These are phyloP conservation scores for Heritiera littoralis DNA, from an alignment of 345 rosid species.

Conservation along the genomic window DNA sequence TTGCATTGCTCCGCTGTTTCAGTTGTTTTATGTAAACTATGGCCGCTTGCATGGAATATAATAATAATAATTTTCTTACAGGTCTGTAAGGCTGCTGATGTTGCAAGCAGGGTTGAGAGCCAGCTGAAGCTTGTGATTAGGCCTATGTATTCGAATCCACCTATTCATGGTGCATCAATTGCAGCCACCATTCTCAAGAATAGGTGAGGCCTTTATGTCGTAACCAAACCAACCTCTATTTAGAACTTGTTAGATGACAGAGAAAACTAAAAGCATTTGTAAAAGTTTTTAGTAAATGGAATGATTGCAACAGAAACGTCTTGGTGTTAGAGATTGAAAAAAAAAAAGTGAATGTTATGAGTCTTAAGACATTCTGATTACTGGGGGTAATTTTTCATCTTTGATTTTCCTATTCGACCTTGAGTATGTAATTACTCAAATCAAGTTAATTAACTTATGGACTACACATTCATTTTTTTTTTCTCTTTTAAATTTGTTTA, in stretches of 20 bases:
- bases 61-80: constrained; percentile 28
- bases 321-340: constrained; percentile 10
- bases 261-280: background rate
- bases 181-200: constrained; percentile 66
- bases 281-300: background rate
- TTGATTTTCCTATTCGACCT: background rate
- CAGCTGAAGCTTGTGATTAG: constrained; percentile 77
- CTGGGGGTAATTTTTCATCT: background rate
- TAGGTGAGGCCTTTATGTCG: constrained; percentile 34
- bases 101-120: constrained; percentile 73
- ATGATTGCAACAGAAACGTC: background rate
- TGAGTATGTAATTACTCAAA: background rate
- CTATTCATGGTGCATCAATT: constrained; percentile 78
- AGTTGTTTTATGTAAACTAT: background rate
- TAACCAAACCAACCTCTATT: background rate
- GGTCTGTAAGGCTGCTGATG: constrained; percentile 73
- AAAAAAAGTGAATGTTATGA: background rate
- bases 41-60: constrained; percentile 7
- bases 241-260: background rate
- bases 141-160: constrained; percentile 76
- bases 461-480: background rate
- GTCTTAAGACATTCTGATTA: background rate
- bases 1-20: background rate
- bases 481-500: constrained; percentile 19
- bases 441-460: background rate